Conservation (phyloP, 148 eudicot genomes). For the Cornus florida region DNA sequence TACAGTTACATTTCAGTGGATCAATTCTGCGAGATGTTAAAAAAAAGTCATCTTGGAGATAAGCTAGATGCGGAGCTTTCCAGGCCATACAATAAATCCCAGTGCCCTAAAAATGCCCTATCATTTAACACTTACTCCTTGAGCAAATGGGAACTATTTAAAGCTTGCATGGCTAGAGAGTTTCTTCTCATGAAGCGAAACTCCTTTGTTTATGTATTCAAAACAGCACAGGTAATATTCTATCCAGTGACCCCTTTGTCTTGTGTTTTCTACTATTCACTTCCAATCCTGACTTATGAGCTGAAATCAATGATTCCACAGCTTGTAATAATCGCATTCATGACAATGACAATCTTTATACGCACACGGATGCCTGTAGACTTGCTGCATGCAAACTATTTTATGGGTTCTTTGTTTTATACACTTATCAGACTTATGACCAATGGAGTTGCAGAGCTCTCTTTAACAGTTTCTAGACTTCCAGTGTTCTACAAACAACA, state of each 20-base stretch:
- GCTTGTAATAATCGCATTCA: slow-evolving; percentile 47
- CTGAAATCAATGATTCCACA: slow-evolving; percentile 19
- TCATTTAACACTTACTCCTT: slow-evolving; percentile 49
- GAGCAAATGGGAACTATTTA: slow-evolving; percentile 61
- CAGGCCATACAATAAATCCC: slow-evolving; percentile 41
- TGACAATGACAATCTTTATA: slow-evolving; percentile 68
- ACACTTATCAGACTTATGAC: slow-evolving; percentile 50
- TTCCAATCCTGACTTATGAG: background rate
- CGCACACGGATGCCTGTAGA: slow-evolving; percentile 59
- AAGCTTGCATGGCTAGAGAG: slow-evolving; percentile 77
- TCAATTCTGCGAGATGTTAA: slow-evolving; percentile 46
- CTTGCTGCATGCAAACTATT: slow-evolving; percentile 37
- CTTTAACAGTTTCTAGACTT: slow-evolving; percentile 55
- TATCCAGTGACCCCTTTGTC: background rate
- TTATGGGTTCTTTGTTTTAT: slow-evolving; percentile 59
- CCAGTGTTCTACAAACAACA: slow-evolving; percentile 73
- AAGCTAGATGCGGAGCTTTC: slow-evolving; percentile 47
- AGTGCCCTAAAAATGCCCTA: slow-evolving; percentile 46
- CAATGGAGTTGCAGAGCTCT: slow-evolving; percentile 64
- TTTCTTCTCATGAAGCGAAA: slow-evolving; percentile 74
- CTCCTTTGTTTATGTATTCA: slow-evolving; percentile 63
- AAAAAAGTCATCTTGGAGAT: slow-evolving; percentile 48
- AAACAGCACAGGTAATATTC: slow-evolving; percentile 57
- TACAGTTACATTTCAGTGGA: slow-evolving; percentile 52
- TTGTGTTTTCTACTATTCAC: slow-evolving; percentile 3